Evolutionary conservation across 768 basidiomycete species (phyloP), one percentile per base, ranked within the genome.

Genomic region (Sporobolomyces roseus): DNA sequence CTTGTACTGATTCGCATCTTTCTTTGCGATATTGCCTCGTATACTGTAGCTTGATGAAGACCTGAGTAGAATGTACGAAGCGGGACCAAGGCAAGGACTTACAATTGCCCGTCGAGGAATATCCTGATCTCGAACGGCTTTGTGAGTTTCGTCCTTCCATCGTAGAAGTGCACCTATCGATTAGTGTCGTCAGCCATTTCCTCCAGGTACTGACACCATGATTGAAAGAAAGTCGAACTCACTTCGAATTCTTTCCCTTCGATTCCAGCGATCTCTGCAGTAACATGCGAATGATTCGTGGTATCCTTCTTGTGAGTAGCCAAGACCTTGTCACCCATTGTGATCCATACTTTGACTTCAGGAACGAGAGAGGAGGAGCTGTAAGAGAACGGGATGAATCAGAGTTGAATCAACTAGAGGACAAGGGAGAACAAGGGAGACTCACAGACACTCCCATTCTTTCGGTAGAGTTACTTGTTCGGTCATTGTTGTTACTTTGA

Each of bases 241-340:
- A 49, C 48, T n/a, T 49, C 23, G 48, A 49, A 49, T 49, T 49
- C 12, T n/a, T 49, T 49, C 10, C 48, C 48, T 23, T 49, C 48
- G 8, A 49, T 8, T 23, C 48, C 48, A 23, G 23, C 48, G 27
- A 49, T 49, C 23, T 49, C 48, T 49, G 48, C 48, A 29, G 10
- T 49, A 10, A 49, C 48, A 49, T n/a, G 8, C 9, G 48, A 9
- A 8, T 49, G 10, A 29, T 49, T n/a, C 48, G 48, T 8, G 9
- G 48, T 49, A 8, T 23, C 9, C 48, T 49, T 49, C 48, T 49
- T 49, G 48, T 49, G 48, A 49, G 48, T n/a, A 8, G 23, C 48
- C 10, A 49, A 23, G 23, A 23, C 10, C 23, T 49, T 49, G 48
- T 49, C 48, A 29, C 23, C 48, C 9, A 49, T 49, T 23, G 48